phyloP scores from a whole-genome alignment of 441 rosid species.

The Erysimum pusillum region DNA sequence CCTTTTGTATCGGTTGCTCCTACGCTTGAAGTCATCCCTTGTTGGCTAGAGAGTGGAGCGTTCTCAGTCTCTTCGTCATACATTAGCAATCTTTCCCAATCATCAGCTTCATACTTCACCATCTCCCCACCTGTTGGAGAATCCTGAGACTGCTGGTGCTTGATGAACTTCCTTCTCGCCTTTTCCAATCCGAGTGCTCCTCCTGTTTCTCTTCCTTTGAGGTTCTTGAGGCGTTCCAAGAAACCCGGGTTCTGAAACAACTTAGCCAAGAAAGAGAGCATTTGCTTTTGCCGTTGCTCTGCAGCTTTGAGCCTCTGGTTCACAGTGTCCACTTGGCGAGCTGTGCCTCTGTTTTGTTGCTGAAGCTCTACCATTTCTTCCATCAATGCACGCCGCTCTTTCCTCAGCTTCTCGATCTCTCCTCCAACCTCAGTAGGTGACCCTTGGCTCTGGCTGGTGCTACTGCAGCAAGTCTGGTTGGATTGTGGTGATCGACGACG shows the following conservation, averaged over 20 bases:
- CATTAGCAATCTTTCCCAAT: constrained; percentile 51
- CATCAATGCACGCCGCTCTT: constrained; percentile 68
- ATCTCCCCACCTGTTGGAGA: constrained; percentile 55
- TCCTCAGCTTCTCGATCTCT: constrained; percentile 75
- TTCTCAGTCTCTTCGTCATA: constrained; percentile 41
- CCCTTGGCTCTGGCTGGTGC: constrained; percentile 50
- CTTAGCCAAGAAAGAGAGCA: constrained; percentile 84
- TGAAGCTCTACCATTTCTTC: constrained; percentile 83
- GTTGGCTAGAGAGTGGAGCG: constrained; percentile 51
- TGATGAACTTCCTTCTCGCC: constrained; percentile 67
- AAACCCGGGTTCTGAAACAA: constrained; percentile 74
- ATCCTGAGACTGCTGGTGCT: constrained; percentile 60
- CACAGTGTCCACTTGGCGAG: constrained; percentile 58
- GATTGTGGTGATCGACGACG: constrained; percentile 76
- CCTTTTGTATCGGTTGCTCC: constrained; percentile 52
- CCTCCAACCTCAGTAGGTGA: constrained; percentile 61
- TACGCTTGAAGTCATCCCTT: constrained; percentile 51
- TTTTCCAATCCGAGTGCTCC: constrained; percentile 53
- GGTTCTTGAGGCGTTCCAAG: constrained; percentile 60
- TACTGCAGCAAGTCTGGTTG: constrained; percentile 52
- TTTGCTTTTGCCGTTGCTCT: constrained; percentile 79
- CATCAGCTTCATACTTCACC: constrained; percentile 60
- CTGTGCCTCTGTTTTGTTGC: constrained; percentile 68
- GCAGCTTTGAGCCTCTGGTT: constrained; percentile 75
- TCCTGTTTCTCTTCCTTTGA: constrained; percentile 56